Evolutionary conservation across 768 basidiomycete species (phyloP).

Genomic region (Tulasnella sp.): DNA sequence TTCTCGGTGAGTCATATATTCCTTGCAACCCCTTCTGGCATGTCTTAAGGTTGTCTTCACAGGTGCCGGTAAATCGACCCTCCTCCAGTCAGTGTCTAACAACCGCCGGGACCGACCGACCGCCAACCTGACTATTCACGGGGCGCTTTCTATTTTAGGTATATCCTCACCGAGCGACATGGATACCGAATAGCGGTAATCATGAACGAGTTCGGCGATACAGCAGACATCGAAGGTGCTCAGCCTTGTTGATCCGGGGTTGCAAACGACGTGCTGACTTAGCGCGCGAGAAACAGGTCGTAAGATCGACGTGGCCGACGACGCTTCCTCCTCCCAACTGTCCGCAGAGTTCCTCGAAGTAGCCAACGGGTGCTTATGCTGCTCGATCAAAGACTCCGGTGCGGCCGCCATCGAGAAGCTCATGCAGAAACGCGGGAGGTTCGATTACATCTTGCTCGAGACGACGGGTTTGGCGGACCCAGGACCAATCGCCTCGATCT

Average conservation of each 20-base stretch:
- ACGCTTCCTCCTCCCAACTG: slow-evolving; percentile 49
- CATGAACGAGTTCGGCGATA: slow-evolving; percentile 97
- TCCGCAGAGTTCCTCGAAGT: slow-evolving; percentile 86
- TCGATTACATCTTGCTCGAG: slow-evolving; percentile 93
- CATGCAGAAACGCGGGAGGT: slow-evolving; percentile 73
- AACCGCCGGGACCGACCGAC: background rate
- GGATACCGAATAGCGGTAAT: slow-evolving; percentile 95
- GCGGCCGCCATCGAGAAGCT: slow-evolving; percentile 88
- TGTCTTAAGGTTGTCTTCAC: background rate
- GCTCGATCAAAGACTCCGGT: slow-evolving; percentile 91
- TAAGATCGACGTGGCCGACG: slow-evolving; percentile 63
- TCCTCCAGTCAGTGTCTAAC: slow-evolving; percentile 52
- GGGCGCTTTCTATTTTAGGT: slow-evolving; percentile 24
- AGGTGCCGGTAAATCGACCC: slow-evolving; percentile 69
- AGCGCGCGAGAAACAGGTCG: slow-evolving; percentile 41
- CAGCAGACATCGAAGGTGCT: slow-evolving; percentile 89
- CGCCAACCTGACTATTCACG: background rate
- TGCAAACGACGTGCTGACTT: background rate
- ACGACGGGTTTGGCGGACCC: slow-evolving; percentile 96
- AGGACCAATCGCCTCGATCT: slow-evolving; percentile 47
- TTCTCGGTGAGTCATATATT: slow-evolving; percentile 54
- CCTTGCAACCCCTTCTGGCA: background rate
- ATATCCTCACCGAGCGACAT: slow-evolving; percentile 86
- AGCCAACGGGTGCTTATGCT: slow-evolving; percentile 96
- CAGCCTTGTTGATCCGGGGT: background rate